Evolutionary conservation across 169 alveolate species (phyloP).

Genomic region (Eimeria zaria): DNA sequence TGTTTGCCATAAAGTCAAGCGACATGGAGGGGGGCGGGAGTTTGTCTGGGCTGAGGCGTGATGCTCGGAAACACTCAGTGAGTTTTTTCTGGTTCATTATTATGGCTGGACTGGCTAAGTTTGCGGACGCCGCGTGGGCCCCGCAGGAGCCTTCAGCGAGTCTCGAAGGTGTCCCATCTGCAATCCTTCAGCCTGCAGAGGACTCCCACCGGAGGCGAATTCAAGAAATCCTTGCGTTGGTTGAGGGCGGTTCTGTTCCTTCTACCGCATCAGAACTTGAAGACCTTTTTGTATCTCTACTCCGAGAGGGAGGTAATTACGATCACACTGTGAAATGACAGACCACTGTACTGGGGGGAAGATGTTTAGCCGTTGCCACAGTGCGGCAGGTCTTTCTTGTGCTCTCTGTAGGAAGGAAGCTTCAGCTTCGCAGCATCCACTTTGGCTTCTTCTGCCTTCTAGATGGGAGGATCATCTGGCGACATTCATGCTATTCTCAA

Average conservation of each 20-base stretch:
- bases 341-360: background rate
- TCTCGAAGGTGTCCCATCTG: background rate
- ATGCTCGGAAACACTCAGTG: background rate
- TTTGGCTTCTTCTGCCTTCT: background rate
- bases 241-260: conserved; percentile 6
- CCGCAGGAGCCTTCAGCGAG: background rate
- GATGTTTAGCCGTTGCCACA: background rate
- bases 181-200: conserved; percentile 23
- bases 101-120: background rate
- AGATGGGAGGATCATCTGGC: background rate
- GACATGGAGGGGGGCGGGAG: background rate
- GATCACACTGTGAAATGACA: background rate
- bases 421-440: background rate
- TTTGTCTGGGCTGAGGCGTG: background rate
- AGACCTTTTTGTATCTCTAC: background rate
- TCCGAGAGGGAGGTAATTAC: conserved; percentile 19
- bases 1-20: background rate
- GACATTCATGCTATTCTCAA: background rate
- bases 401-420: background rate
- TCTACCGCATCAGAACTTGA: background rate
- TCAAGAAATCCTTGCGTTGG: background rate
- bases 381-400: background rate
- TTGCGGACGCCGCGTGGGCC: background rate
- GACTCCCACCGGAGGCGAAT: conserved; percentile 1
- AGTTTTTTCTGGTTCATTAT: background rate